A percentile compares a stretch with the other conserved stretches of the same genome.
Conservation (phyloP, 2,329 filamentous ascomycete genomes). For the Decorospora gaudefroyi region DNA sequence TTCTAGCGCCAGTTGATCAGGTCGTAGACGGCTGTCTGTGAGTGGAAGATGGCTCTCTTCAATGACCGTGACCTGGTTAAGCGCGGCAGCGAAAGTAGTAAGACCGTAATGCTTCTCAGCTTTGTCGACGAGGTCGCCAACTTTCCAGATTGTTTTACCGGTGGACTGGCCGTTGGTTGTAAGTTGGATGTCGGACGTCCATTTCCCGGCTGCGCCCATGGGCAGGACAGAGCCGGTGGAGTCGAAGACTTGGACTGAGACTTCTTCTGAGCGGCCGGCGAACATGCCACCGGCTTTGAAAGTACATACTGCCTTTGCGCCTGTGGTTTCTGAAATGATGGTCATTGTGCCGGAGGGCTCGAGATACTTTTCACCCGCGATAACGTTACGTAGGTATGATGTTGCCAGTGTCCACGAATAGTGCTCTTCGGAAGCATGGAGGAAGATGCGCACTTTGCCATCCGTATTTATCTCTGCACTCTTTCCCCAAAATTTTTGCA, state of each 20-base stretch:
- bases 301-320: slow-evolving; percentile 80
- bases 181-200: slow-evolving; percentile 75
- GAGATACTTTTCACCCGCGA: slow-evolving; percentile 97
- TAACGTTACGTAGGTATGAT: slow-evolving; percentile 91
- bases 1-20: slow-evolving; percentile 86
- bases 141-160: slow-evolving; percentile 76
- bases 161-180: slow-evolving; percentile 64
- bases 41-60: slow-evolving; percentile 75
- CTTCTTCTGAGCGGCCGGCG: slow-evolving; percentile 89
- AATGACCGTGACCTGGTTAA: slow-evolving; percentile 85
- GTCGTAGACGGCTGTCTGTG: slow-evolving; percentile 82
- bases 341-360: slow-evolving; percentile 92
- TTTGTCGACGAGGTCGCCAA: slow-evolving; percentile 76
- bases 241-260: slow-evolving; percentile 74
- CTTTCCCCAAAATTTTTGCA: slow-evolving; percentile 99
- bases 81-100: slow-evolving; percentile 78
- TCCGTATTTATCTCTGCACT: slow-evolving; percentile 93
- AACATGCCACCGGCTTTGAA: slow-evolving; percentile 98
- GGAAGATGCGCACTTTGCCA: slow-evolving; percentile 76
- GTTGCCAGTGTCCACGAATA: slow-evolving; percentile 90
- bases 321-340: slow-evolving; percentile 79
- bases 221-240: slow-evolving; percentile 67
- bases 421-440: slow-evolving; percentile 76
- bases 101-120: slow-evolving; percentile 82
- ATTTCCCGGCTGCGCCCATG: slow-evolving; percentile 75